phyloP scores from a whole-genome alignment of 768 basidiomycete genomes.

The Serendipita sp. region DNA sequence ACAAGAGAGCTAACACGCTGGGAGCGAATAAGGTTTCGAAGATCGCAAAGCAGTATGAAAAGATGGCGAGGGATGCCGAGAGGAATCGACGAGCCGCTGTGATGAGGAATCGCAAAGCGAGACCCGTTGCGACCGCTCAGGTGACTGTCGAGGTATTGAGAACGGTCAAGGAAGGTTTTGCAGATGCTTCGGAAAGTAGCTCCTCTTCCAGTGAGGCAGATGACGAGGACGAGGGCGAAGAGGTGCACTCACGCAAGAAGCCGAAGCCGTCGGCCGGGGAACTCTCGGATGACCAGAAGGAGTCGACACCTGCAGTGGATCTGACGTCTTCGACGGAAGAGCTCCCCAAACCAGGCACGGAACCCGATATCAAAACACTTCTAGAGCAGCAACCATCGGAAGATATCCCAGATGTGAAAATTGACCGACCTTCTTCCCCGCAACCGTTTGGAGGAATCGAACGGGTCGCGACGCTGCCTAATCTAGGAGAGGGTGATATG shows the following conservation, averaged over 20 bases:
- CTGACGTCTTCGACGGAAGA: background rate
- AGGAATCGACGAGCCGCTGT: constrained; percentile 70
- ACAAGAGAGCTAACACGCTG: background rate
- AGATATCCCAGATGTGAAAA: background rate
- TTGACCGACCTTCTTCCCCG: background rate
- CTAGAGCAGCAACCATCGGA: background rate
- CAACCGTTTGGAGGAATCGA: background rate
- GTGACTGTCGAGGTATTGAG: constrained; percentile 81
- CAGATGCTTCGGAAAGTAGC: constrained; percentile 59
- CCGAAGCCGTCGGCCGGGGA: constrained; percentile 15
- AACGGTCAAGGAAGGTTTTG: constrained; percentile 81
- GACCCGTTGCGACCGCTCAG: constrained; percentile 78
- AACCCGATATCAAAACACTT: constrained; percentile 1
- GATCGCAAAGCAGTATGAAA: constrained; percentile 83
- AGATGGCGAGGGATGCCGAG: constrained; percentile 59
- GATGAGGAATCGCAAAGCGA: constrained; percentile 69
- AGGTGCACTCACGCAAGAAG: constrained; percentile 17
- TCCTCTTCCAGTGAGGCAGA: constrained; percentile 53
- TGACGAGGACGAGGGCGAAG: constrained; percentile 44
- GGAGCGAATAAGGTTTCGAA: constrained; percentile 52
- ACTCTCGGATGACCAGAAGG: background rate
- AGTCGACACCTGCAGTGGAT: background rate
- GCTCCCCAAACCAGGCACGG: background rate
- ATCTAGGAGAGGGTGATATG: background rate
- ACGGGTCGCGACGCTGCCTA: background rate